These are phyloP conservation scores for Odontarrhena argentea DNA, from an alignment of 345 rosid genomes.

Conservation along the genomic window DNA sequence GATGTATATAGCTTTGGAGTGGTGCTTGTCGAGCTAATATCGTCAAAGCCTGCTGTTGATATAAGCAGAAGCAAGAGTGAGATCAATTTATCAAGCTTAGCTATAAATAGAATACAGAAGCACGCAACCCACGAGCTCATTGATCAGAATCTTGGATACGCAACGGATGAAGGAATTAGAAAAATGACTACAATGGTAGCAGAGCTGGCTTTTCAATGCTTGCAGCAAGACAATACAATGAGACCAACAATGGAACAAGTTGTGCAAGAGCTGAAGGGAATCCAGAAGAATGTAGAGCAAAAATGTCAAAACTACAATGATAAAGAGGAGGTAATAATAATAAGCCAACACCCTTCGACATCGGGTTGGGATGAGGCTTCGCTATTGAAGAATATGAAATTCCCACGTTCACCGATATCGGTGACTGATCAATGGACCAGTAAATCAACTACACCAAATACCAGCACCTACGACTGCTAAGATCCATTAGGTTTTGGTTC, in stretches of 20 bases:
- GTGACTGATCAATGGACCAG: slow-evolving; percentile 61
- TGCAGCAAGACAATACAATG: slow-evolving; percentile 60
- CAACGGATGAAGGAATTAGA: slow-evolving; percentile 43
- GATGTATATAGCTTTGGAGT: slow-evolving; percentile 81
- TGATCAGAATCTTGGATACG: slow-evolving; percentile 54
- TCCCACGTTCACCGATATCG: slow-evolving; percentile 57
- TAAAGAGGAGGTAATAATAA: slow-evolving; percentile 7
- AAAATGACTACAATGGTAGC: slow-evolving; percentile 56
- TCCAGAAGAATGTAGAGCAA: slow-evolving; percentile 38
- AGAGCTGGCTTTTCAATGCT: slow-evolving; percentile 60
- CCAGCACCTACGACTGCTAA: slow-evolving; percentile 37
- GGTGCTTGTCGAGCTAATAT: slow-evolving; percentile 63
- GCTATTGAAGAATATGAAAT: slow-evolving; percentile 41
- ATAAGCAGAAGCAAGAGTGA: slow-evolving; percentile 54
- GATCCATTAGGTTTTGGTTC: slow-evolving; percentile 23
- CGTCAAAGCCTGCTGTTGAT: slow-evolving; percentile 75
- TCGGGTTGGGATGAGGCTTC: slow-evolving; percentile 42
- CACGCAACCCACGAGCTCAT: slow-evolving; percentile 49
- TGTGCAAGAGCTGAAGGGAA: slow-evolving; percentile 47
- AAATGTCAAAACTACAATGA: slow-evolving; percentile 19
- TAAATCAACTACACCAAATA: slow-evolving; percentile 45
- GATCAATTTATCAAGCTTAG: slow-evolving; percentile 61
- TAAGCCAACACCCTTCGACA: slow-evolving; percentile 47
- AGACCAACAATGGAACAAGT: slow-evolving; percentile 63
- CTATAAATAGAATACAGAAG: slow-evolving; percentile 56